Evolutionary conservation across 805 yeast species (phyloP), one percentile per base, ranked within the genome.

Genomic region (Yarrowia sp.): DNA sequence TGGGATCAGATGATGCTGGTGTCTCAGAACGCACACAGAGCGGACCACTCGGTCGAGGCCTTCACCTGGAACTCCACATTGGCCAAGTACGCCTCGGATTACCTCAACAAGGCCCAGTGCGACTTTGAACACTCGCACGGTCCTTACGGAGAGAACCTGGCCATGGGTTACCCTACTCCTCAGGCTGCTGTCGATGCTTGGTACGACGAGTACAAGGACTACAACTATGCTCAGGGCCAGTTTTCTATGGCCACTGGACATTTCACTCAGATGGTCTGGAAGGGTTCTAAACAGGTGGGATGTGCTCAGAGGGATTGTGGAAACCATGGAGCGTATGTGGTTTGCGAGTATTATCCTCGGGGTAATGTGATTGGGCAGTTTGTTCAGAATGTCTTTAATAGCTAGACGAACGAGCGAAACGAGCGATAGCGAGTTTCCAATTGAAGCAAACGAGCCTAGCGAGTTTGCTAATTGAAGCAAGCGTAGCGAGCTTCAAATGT

Each of bases 241-340:
- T 77, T 80, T 77, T 73, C 82, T 52, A 79, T 75, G 38, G 74
- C 78, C 9, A 86, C 92, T 50, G 94, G 94, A 56, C 97, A 91
- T 78, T 91, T 90, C 79, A 89, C 96, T 16, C 95, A 90, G 77
- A 80, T 91, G 56, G 85, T 91, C 40, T 91, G 97, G 97, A 83
- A 82, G 72, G 77, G 80, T 38, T 80, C 91, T 35, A 81, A 86
- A 8, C 76, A 81, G 71, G 69, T 91, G 12, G 97, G 96, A 16
- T 91, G 97, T 80, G 95, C 89, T 64, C 80, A 81, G 77, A 87
- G 86, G 75, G 77, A 82, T 72, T 90, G 97, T 80, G 80, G 83
- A 15, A 73, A 77, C 59, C 79, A 78, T 69, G 79, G 81, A 75
- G 86, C 87, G 66, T 91, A 90, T 79, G 81, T 89, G 68, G 85